Evolutionary conservation across 2,329 filamentous ascomycete species (phyloP).

Genomic region (Cladobotryum mycophilum): DNA sequence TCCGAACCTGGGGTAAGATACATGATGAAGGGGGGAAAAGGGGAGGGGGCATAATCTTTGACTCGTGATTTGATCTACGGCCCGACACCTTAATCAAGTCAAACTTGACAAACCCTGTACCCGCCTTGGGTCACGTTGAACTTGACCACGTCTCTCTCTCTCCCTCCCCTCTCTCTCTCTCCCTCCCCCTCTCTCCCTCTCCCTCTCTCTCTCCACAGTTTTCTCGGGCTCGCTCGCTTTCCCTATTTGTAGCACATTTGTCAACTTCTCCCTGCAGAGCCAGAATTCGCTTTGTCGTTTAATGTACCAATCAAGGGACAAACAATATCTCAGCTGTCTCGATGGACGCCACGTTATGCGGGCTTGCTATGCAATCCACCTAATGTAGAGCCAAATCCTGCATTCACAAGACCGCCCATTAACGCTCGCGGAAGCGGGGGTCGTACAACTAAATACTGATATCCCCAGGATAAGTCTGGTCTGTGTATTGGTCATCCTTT

Average conservation of each 20-base stretch:
- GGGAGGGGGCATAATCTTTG: too few species aligned
- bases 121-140: not conserved
- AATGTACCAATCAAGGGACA: not conserved
- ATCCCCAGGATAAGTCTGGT: not conserved
- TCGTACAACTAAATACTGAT: not conserved
- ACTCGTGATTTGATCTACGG: too few species aligned
- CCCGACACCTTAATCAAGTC: not conserved
- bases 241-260: too few species aligned
- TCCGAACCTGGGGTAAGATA: too few species aligned
- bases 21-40: too few species aligned
- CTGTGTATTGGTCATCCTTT: not conserved
- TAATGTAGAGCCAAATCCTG: not conserved
- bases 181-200: not conserved
- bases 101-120: not conserved
- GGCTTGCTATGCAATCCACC: not conserved
- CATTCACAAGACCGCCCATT: not conserved
- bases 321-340: not conserved
- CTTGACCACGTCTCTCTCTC: not conserved
- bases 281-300: not conserved
- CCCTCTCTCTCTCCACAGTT: not conserved
- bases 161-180: not conserved
- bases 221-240: not conserved
- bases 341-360: not conserved
- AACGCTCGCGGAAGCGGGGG: not conserved
- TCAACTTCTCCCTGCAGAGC: not conserved